Evolutionary conservation across 176 grass and related monocot genomes (phyloP), one percentile per base, ranked within the genome.

Genomic region (Ananas comosus): DNA sequence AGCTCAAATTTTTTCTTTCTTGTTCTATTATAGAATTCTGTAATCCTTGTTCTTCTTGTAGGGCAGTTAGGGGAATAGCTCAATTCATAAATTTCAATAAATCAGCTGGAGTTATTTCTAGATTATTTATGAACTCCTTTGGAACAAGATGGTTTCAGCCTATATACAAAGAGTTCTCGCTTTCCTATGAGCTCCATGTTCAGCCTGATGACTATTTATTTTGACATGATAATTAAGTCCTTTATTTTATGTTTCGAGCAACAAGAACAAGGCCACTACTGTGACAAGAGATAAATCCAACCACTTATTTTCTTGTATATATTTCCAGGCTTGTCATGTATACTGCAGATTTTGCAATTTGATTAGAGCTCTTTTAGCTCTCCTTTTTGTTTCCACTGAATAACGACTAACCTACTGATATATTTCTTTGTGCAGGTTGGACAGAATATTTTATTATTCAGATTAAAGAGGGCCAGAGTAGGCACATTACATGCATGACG

Each of bases 381-480:
- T 6, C 48, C 66, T 17, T 24, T 73, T 72, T 68, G 50, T 3
- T 24, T 24, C 75, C 6, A 4, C 50, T 75, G 23, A 47, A 17
- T 80, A 70, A 23, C n/a, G 52, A 78, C 75, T 87, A 72, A 85
- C 27, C 51, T 78, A 33, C 27, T 13, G 57, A 24, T 71, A n/a
- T 23, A 18, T 75, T 6, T 22, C 18, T 33, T 77, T 28, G 12
- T 51, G 58, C 70, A 96, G 91, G 91, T 51, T 96, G 91, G 91
- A 91, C 87, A 51, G 83, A 65, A 73, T 76, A 96, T 85, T 96
- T 96, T 69, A 96, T 89, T 70, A 75, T 94, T 63, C 83, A 89
- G 82, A 94, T 88, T 84, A 94, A 94, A 59, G 85, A 92, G 66
- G 89, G 89, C 27, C 79, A 88, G 78, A 92, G 89, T 64, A 79